Base-by-base conservation (phyloP, 2,329 filamentous ascomycete genomes). In the Annulohypoxylon truncatum region DNA sequence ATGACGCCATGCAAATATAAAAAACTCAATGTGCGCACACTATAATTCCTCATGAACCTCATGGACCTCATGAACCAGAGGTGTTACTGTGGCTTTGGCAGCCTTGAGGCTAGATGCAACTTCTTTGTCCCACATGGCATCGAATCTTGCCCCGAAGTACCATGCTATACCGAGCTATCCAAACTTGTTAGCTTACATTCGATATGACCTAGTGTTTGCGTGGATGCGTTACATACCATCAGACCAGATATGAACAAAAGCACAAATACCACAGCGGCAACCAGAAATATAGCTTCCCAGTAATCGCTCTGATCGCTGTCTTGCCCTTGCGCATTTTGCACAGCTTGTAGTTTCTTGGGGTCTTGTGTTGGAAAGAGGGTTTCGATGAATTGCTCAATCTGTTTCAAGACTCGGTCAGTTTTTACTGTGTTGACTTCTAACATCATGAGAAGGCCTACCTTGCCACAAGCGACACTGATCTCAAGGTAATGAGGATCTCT, bases 321-420 rank as follows among this genome's bases (percentile, higher is more conserved):
- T 22, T 77, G 77, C 62, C 78, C 74, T 59, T 81, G 80, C 35
- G 70, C 70, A 4, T 82, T 73, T 54, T 81, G 79, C 35, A 79
- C 73, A 12, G 80, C 76, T 29, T 82, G 79, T 33, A 87, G 78
- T 66, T 83, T 82, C 74, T 91, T 89, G 46, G 92, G 87, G 68
- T 92, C 89, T 79, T 97, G 93, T 7, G 88, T 87, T 2, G 96
- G 96, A 87, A 94, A 98, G 72, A 98, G 89, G 4, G 89, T 90
- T 80, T 98, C 95, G 77, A 98, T 97, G 78, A 97, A 97, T 83
- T 96, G 92, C 79, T 98, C 94, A 70, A 97, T 92, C 92, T 96
- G 74, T 46, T 54, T 54, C 20, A 40, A 3, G 31, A 20, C 6
- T 56, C 31, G 33, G 64, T 72, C 12, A 70, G 47, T 35, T 38